Conservation (phyloP, 371 early-diverging fungal species). For the Saksenaea oblongispora region DNA sequence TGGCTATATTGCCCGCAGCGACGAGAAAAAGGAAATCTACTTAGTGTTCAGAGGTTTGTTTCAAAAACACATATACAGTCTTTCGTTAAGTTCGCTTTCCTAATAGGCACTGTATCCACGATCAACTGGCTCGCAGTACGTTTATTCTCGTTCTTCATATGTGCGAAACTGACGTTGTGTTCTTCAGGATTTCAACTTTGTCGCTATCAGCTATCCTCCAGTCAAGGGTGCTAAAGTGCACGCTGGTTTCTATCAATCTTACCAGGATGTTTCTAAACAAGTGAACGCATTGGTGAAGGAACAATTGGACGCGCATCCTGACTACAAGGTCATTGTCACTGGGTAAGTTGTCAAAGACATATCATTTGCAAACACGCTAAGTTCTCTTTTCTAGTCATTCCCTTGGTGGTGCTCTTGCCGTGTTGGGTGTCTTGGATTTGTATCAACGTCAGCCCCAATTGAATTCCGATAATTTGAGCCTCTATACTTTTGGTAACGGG, state of each 20-base stretch:
- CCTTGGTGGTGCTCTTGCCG: constrained; percentile 22
- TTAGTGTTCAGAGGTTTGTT: constrained; percentile 10
- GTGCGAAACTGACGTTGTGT: neutral
- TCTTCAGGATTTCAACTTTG: neutral
- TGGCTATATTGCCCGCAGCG: constrained; percentile 14
- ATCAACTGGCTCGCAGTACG: constrained; percentile 22
- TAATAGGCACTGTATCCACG: constrained; percentile 9
- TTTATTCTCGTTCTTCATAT: neutral
- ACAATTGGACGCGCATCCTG: constrained; percentile 8
- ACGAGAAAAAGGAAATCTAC: constrained; percentile 12
- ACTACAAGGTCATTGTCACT: constrained; percentile 9
- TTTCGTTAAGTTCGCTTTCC: neutral
- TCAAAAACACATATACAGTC: neutral
- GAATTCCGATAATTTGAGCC: neutral
- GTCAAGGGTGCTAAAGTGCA: constrained; percentile 18
- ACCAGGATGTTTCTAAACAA: neutral
- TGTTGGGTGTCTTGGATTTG: constrained; percentile 8
- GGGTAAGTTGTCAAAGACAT: constrained; percentile 6
- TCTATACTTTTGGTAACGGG: constrained; percentile 9
- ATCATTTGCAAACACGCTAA: no score
- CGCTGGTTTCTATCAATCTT: constrained; percentile 10
- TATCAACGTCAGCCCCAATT: constrained; percentile 7
- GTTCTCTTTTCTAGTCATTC: constrained; percentile 10
- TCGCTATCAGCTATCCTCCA: constrained; percentile 11
- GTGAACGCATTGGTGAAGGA: neutral